Percentiles rank a stretch among this genome's conserved stretches.
These are phyloP conservation scores for Erodium maritimum DNA, from an alignment of 345 rosid species.

Conservation along the genomic window DNA sequence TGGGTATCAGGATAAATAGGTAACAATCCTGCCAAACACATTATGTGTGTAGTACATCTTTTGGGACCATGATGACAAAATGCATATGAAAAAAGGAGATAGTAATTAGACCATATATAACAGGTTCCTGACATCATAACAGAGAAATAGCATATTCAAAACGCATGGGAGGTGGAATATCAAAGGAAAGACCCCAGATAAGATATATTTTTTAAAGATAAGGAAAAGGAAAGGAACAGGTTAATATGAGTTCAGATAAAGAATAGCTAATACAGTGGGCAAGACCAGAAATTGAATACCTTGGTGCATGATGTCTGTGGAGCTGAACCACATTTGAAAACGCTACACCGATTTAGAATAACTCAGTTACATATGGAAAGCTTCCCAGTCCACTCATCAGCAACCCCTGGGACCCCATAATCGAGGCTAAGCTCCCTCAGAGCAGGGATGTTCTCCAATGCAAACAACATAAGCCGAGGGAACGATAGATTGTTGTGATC, in stretches of 20 bases:
- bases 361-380: conserved; percentile 60
- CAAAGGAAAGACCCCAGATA: conserved; percentile 1
- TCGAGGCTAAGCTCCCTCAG: conserved; percentile 86
- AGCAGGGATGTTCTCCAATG: conserved; percentile 83
- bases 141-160: too few species aligned
- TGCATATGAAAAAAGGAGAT: too few species aligned
- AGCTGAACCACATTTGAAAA: conserved; percentile 14
- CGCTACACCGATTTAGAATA: background rate
- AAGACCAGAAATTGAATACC: conserved; percentile 16
- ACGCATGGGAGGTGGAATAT: too few species aligned
- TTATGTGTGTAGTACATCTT: too few species aligned
- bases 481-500: conserved; percentile 84
- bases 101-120: too few species aligned
- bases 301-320: conserved; percentile 16
- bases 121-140: too few species aligned
- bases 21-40: too few species aligned
- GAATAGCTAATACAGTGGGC: background rate
- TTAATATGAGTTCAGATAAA: background rate
- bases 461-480: conserved; percentile 88
- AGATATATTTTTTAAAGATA: conserved; percentile 3
- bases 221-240: background rate
- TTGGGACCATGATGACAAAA: background rate
- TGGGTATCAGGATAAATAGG: too few species aligned
- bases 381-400: conserved; percentile 57
- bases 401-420: conserved; percentile 55